These are phyloP conservation scores for Mycena filopes DNA, from an alignment of 768 basidiomycete genomes.

Conservation along the genomic window DNA sequence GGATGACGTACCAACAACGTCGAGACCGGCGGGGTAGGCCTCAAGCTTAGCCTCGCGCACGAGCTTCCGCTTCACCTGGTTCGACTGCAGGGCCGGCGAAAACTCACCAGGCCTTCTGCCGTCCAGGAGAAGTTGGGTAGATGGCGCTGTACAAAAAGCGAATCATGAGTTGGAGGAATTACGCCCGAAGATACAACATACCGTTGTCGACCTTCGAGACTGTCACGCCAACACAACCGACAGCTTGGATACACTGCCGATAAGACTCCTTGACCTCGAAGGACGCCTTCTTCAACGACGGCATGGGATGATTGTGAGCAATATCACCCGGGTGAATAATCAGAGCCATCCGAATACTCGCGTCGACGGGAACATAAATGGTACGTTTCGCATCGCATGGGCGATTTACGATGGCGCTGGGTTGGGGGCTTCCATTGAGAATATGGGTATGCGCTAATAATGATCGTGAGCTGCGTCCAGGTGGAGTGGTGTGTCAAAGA, in stretches of 20 bases:
- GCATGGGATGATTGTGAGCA: constrained; percentile 36
- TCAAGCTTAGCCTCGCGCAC: too few species aligned
- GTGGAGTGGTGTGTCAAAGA: not conserved
- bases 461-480: too few species aligned
- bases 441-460: constrained; percentile 22
- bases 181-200: not conserved
- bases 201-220: constrained; percentile 34
- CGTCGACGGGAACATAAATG: constrained; percentile 16
- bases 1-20: not conserved
- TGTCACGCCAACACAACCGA: constrained; percentile 7
- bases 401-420: not conserved
- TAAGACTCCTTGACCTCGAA: not conserved
- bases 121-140: too few species aligned
- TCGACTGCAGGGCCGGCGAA: too few species aligned
- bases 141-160: not conserved
- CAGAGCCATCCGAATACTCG: constrained; percentile 1
- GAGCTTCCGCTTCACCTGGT: too few species aligned
- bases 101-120: too few species aligned
- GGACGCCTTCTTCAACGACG: constrained; percentile 29
- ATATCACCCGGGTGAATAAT: not conserved
- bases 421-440: not conserved
- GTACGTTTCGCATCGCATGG: not conserved
- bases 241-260: constrained; percentile 16
- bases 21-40: constrained; percentile 19
- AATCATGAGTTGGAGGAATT: too few species aligned